These are phyloP conservation scores for Backusella australiensis DNA, from an alignment of 192 early-diverging fungal species.

Conservation along the genomic window DNA sequence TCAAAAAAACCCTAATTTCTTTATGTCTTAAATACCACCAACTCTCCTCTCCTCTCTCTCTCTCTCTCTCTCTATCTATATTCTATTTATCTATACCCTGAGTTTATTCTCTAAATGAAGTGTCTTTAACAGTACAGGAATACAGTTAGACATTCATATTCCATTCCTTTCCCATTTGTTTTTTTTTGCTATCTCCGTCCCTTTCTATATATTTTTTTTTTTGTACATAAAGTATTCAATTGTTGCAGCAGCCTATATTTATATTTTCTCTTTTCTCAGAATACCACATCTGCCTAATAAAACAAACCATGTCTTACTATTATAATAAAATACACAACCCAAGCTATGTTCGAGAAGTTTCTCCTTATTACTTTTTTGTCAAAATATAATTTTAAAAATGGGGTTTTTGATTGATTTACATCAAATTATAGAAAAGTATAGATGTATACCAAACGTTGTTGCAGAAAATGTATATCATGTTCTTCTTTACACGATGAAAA, in stretches of 20 bases:
- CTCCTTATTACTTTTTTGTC: background rate
- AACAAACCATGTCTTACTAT: background rate
- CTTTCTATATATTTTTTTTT: background rate
- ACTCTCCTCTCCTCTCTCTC: background rate
- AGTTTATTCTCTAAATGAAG: background rate
- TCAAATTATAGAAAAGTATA: background rate
- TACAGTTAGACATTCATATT: slow-evolving; percentile 1
- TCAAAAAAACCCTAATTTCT: background rate
- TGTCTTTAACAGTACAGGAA: slow-evolving; percentile 7
- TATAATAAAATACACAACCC: background rate
- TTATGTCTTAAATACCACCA: background rate
- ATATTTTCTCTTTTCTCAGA: background rate
- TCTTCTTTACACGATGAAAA: background rate
- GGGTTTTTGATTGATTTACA: background rate
- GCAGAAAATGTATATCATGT: background rate
- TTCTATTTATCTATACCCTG: background rate
- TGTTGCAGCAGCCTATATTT: background rate
- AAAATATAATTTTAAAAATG: background rate
- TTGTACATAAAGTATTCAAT: slow-evolving; percentile 4
- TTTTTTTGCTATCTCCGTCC: background rate
- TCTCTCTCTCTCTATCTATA: background rate
- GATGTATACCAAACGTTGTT: background rate
- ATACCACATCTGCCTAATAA: background rate
- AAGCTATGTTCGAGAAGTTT: slow-evolving; percentile 1
- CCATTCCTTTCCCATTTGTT: background rate